Conservation (phyloP, 2,329 filamentous ascomycete genomes). For the Penicillium sp. region DNA sequence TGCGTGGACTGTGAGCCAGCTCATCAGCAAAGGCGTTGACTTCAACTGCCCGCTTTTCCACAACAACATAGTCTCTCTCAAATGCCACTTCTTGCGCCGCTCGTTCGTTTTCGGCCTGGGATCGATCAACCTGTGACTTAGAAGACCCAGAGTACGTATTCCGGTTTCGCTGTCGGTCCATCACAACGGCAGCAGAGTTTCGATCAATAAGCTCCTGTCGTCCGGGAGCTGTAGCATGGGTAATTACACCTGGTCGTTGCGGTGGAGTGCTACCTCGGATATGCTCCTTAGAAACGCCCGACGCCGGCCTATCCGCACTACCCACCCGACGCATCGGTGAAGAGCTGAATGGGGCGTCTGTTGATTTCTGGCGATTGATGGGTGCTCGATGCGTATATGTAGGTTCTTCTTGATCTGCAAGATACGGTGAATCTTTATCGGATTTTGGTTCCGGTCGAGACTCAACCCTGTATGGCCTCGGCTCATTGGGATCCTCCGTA, state of each 20-base stretch:
- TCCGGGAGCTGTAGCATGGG: slow-evolving; percentile 41
- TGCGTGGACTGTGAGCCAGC: slow-evolving; percentile 76
- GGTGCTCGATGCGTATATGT: slow-evolving; percentile 38
- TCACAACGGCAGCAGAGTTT: slow-evolving; percentile 40
- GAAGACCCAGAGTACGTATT: slow-evolving; percentile 48
- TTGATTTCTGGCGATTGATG: slow-evolving; percentile 27
- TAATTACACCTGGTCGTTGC: slow-evolving; percentile 35
- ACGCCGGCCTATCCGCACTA: slow-evolving; percentile 34
- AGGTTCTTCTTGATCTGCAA: slow-evolving; percentile 23
- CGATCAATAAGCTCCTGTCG: slow-evolving; percentile 40
- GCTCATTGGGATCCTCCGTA: slow-evolving; percentile 11
- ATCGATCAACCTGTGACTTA: slow-evolving; percentile 38
- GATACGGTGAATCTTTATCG: slow-evolving; percentile 25
- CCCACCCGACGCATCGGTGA: slow-evolving; percentile 33
- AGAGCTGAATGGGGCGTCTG: slow-evolving; percentile 29
- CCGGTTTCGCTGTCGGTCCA: slow-evolving; percentile 63
- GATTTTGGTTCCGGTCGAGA: slow-evolving; percentile 20
- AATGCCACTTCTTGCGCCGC: slow-evolving; percentile 85
- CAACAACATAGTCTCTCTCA: slow-evolving; percentile 90
- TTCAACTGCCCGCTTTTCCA: slow-evolving; percentile 92
- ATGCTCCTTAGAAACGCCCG: slow-evolving; percentile 26
- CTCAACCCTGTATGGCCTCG: slow-evolving; percentile 13
- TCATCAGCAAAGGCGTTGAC: slow-evolving; percentile 97
- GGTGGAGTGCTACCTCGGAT: slow-evolving; percentile 27
- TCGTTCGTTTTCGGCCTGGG: slow-evolving; percentile 54